Base-by-base conservation (phyloP, 371 early-diverging fungal genomes). In the Mortierella sp. region DNA sequence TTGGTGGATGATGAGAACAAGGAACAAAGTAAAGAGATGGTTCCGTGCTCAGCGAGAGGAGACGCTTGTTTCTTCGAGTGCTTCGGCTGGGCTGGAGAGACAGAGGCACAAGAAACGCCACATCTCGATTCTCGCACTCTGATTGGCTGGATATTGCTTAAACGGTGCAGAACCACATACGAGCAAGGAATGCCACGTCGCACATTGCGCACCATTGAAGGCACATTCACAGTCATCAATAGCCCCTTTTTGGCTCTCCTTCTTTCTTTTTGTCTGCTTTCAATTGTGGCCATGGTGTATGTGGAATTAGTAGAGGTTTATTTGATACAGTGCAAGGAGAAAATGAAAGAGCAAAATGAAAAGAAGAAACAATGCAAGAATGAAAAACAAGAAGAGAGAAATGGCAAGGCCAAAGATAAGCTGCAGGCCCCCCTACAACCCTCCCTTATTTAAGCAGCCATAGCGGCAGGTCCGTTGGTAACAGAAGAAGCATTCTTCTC, bases 401-500 rank as follows among this genome's bases (percentile, higher is more conserved):
- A 16, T 1, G 43, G 43, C 57, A 57, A 26, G 57, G 28, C 13
- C 26, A 57, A 6, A 4, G 24, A 24, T 24, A n/a, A 57, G 13
- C 57, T 28, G n/a, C n/a, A 28, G 10, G 16, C 16, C 2, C 50
- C 16, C 16, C 16, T 11, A 50, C 13, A 50, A 50, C 16, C 16
- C 16, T 3, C 10, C 6, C 46, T 46, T 28, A 8, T 54, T 70
- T 80, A 83, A 11, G 81, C 81, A 31, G 85, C 75, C 78, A 81
- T 70, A 40, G 80, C 77, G 24, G 80, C 84, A 31, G 80, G 61
- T 5, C 61, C 69, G 24, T 76, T 78, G 16, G 80, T 43, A 0
- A 26, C 71, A 34, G 73, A 53, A 19, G 19, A 64, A 51, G 46
- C 14, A 14, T 72, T 80, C 78, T 81, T 84, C 73, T 84, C 85